These are phyloP conservation scores for Candolleomyces eurysporus DNA, from an alignment of 768 basidiomycete species.

Conservation along the genomic window DNA sequence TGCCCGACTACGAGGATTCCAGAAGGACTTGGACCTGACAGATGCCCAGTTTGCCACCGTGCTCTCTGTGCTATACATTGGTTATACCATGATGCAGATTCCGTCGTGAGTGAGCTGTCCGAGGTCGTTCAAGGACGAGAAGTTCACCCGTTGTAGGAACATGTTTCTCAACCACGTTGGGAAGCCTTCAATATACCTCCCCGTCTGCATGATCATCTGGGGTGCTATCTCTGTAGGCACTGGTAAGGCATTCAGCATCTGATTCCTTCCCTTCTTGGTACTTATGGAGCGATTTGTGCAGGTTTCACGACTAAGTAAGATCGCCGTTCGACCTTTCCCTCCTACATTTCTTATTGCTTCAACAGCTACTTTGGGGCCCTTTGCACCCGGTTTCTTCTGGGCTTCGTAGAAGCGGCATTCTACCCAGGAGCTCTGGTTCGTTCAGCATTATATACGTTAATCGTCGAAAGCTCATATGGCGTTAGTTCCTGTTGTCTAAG, in stretches of 20 bases:
- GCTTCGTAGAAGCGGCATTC: constrained; percentile 69
- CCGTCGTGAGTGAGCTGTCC: constrained; percentile 47
- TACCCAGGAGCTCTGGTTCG: constrained; percentile 60
- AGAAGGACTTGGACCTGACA: constrained; percentile 54
- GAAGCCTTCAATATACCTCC: constrained; percentile 62
- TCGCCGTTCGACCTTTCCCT: background rate
- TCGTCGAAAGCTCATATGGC: background rate
- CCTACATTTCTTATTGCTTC: background rate
- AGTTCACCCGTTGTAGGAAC: constrained; percentile 41
- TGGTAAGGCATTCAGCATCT: constrained; percentile 28
- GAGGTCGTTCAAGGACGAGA: background rate
- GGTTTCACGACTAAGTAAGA: constrained; percentile 41
- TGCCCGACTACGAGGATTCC: constrained; percentile 64
- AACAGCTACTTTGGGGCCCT: constrained; percentile 62
- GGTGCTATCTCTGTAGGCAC: constrained; percentile 52
- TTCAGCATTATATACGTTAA: constrained; percentile 1
- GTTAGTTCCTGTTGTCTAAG: constrained; percentile 55
- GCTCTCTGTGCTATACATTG: constrained; percentile 62
- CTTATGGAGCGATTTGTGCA: constrained; percentile 9
- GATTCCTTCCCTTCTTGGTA: too few species aligned
- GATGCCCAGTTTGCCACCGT: constrained; percentile 63
- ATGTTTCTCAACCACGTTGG: constrained; percentile 66
- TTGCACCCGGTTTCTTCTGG: constrained; percentile 71
- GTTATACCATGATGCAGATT: constrained; percentile 71
- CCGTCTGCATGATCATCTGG: constrained; percentile 65